Conservation (phyloP, 306 rosid genomes). For the Sicyos baderoa region DNA sequence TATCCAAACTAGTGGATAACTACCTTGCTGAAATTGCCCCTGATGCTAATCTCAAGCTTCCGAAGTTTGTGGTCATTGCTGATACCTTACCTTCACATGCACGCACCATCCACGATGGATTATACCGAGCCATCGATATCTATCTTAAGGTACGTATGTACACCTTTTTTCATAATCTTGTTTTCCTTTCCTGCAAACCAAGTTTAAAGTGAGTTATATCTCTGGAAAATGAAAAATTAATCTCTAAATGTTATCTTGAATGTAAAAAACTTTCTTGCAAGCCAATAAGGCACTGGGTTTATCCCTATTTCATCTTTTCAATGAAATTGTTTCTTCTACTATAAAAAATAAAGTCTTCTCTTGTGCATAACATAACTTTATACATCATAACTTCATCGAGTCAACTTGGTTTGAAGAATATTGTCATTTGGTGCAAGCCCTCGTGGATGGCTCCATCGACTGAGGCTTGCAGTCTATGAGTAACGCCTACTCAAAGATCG, state of each 20-base stretch:
- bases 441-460: not conserved
- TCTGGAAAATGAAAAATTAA: not conserved
- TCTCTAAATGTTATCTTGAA: not conserved
- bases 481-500: too few species aligned
- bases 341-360: not conserved
- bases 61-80: constrained; percentile 75
- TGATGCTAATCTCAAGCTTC: constrained; percentile 89
- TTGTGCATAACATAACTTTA: not conserved
- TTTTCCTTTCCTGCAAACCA: not conserved
- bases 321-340: too few species aligned
- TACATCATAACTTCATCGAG: not conserved
- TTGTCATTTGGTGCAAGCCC: not conserved
- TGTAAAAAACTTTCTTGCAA: too few species aligned
- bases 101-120: constrained; percentile 73
- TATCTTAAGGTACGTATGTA: constrained; percentile 62
- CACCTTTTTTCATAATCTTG: not conserved
- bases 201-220: not conserved
- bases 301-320: too few species aligned
- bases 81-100: constrained; percentile 88
- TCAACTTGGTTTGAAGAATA: not conserved
- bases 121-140: constrained; percentile 85
- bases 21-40: constrained; percentile 97
- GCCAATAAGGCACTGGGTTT: too few species aligned
- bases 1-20: constrained; percentile 75
- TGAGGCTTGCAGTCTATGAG: not conserved